Conservation (phyloP, 1,139 yeast genomes). For the Wickerhamiella infanticola region DNA sequence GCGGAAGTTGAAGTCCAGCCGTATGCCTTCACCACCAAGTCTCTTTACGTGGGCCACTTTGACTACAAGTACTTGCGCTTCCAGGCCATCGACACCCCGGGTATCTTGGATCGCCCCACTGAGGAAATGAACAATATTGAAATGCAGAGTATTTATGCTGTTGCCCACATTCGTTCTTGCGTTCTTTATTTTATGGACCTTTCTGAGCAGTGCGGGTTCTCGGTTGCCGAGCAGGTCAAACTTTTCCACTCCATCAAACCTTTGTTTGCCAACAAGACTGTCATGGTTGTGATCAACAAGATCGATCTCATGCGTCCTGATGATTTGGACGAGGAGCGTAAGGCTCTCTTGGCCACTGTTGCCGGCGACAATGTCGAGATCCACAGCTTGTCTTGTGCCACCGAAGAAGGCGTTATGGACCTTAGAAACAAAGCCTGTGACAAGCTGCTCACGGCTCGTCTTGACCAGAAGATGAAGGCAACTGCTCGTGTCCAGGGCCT, state of each 20-base stretch:
- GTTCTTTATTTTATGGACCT: conserved; percentile 95
- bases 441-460: conserved; percentile 83
- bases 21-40: conserved; percentile 96
- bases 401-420: conserved; percentile 89
- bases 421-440: conserved; percentile 97
- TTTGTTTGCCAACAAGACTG: conserved; percentile 89
- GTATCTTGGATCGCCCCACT: conserved; percentile 95
- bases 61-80: conserved; percentile 93
- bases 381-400: conserved; percentile 83
- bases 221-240: conserved; percentile 93
- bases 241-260: conserved; percentile 95
- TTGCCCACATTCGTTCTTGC: conserved; percentile 94
- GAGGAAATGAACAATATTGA: conserved; percentile 99
- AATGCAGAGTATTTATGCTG: conserved; percentile 97
- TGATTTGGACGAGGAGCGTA: conserved; percentile 66
- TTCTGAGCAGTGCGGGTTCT: conserved; percentile 97
- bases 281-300: conserved; percentile 88
- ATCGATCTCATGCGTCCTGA: conserved; percentile 77
- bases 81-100: conserved; percentile 99
- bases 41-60: conserved; percentile 97
- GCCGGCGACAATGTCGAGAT: conserved; percentile 61
- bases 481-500: conserved; percentile 79
- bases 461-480: conserved; percentile 92
- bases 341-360: conserved; percentile 51
- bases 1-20: conserved; percentile 99